Conservation (phyloP, 192 early-diverging fungal species). For the Entomortierella parvispora region DNA sequence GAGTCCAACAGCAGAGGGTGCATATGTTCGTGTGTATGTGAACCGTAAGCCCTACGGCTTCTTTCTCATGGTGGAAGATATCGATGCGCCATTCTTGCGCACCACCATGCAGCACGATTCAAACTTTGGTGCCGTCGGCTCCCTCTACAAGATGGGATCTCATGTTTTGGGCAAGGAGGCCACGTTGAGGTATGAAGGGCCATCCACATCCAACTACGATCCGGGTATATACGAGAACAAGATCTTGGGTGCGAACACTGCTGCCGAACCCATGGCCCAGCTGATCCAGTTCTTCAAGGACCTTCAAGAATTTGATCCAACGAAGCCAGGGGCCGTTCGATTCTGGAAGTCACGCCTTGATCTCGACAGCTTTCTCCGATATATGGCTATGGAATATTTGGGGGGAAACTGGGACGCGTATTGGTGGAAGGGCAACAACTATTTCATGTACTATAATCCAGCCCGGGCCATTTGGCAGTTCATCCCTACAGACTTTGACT, state of each 20-base stretch:
- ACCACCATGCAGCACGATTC: conserved; percentile 30
- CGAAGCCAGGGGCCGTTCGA: conserved; percentile 1
- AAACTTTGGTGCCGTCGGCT: conserved; percentile 15
- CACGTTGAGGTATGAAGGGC: conserved; percentile 35
- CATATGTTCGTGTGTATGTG: conserved; percentile 45
- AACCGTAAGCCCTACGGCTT: conserved; percentile 52
- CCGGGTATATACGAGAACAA: conserved; percentile 33
- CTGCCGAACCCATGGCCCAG: conserved; percentile 27
- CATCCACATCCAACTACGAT: conserved; percentile 29
- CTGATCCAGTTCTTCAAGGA: conserved; percentile 47
- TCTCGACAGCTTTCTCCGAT: conserved; percentile 32
- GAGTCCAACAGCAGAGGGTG: conserved; percentile 17
- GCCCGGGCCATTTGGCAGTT: conserved; percentile 20
- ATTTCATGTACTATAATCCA: conserved; percentile 42
- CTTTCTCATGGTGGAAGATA: conserved; percentile 50
- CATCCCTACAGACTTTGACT: conserved; percentile 55
- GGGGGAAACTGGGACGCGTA: conserved; percentile 50
- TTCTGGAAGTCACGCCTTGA: conserved; percentile 41
- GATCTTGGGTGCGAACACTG: conserved; percentile 24
- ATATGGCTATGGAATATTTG: conserved; percentile 50
- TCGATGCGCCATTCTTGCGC: conserved; percentile 38
- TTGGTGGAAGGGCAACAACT: conserved; percentile 53
- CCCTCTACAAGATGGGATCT: conserved; percentile 45
- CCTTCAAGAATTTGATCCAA: conserved; percentile 32
- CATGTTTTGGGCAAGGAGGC: conserved; percentile 26